Evolutionary conservation across 495 filamentous ascomycete species (phyloP).

Genomic region (Cudoniella acicularis): DNA sequence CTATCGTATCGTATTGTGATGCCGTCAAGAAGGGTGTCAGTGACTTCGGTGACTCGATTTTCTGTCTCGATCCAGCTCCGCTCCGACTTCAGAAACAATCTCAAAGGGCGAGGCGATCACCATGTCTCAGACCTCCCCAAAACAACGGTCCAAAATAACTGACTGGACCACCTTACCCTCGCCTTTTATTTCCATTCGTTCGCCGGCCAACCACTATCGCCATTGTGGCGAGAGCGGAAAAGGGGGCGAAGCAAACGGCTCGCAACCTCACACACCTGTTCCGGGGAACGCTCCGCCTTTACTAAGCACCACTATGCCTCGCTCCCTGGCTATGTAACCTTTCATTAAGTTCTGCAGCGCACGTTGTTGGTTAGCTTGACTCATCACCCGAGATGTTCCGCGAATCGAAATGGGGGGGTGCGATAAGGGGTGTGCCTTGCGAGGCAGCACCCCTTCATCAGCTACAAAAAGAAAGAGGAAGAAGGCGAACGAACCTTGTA

Average conservation of each 20-base stretch:
- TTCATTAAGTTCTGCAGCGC: slow-evolving; percentile 90
- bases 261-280: slow-evolving; percentile 69
- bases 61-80: neutral
- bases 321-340: slow-evolving; percentile 91
- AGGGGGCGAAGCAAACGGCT: neutral
- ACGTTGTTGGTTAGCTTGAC: slow-evolving; percentile 15
- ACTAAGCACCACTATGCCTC: slow-evolving; percentile 83
- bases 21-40: no score
- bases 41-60: neutral
- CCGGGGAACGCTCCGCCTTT: slow-evolving; percentile 91
- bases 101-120: neutral
- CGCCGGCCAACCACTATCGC: neutral
- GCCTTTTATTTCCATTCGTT: neutral
- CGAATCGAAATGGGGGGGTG: neutral
- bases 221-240: neutral
- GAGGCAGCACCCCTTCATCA: neutral
- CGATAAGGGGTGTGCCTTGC: neutral
- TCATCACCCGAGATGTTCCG: slow-evolving; percentile 5
- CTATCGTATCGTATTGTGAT: no score
- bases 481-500: slow-evolving; percentile 70
- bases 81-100: neutral
- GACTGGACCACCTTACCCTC: neutral
- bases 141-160: neutral
- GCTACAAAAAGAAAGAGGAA: slow-evolving; percentile 3
- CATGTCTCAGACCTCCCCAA: neutral